Evolutionary conservation across 139 green algal species (phyloP).

Genomic region (Diplosphaera chodatii): DNA sequence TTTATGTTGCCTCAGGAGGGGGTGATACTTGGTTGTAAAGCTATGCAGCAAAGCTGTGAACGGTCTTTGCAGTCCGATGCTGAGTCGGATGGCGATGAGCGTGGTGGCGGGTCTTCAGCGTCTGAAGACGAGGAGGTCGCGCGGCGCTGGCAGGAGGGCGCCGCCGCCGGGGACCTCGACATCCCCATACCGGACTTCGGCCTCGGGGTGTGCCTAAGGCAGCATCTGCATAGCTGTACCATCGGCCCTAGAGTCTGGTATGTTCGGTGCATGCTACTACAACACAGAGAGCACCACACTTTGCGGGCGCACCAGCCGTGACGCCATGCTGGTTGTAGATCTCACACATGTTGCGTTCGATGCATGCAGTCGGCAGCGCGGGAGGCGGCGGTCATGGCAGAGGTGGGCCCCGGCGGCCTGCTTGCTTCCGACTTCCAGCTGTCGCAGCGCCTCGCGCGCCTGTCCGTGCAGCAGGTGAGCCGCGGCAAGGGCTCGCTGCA

Average conservation of each 20-base stretch:
- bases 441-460: conserved; percentile 49
- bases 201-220: neutral
- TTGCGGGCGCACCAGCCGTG: too few relatives aligned
- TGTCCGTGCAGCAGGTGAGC: conserved; percentile 46
- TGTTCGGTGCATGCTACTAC: too few relatives aligned
- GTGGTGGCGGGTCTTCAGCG: neutral
- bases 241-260: too few relatives aligned
- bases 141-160: neutral
- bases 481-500: too few relatives aligned
- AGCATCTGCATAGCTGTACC: neutral
- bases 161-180: neutral
- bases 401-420: conserved; percentile 52
- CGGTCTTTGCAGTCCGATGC: neutral
- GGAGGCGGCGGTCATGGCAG: conserved; percentile 29
- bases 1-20: too few relatives aligned
- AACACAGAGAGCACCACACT: too few relatives aligned
- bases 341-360: too few relatives aligned
- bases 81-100: neutral
- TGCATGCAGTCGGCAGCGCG: conserved; percentile 16
- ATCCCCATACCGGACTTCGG: neutral
- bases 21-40: too few relatives aligned
- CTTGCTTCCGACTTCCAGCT: conserved; percentile 59
- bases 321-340: too few relatives aligned
- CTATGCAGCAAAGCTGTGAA: too few relatives aligned
- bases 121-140: neutral